phyloP scores from a whole-genome alignment of 208 protist species.

The Strigomonas culicis region DNA sequence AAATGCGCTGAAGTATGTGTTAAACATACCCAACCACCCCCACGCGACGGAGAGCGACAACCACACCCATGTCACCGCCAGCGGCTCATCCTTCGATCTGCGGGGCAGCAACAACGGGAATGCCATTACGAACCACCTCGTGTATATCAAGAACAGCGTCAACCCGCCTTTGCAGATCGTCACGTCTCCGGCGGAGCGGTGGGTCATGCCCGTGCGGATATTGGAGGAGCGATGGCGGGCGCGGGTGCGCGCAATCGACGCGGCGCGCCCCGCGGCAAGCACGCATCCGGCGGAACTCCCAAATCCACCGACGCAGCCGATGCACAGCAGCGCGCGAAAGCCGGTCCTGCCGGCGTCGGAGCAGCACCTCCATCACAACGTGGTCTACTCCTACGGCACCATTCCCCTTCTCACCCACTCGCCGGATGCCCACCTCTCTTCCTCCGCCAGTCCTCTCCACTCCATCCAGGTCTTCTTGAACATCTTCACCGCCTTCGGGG shows the following conservation, averaged over 20 bases:
- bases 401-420: too few relatives aligned
- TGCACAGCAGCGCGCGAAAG: too few relatives aligned
- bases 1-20: not conserved
- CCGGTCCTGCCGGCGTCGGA: not conserved
- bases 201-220: not conserved
- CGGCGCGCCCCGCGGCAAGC: too few relatives aligned
- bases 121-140: not conserved
- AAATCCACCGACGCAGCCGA: too few relatives aligned
- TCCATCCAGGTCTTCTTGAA: constrained; percentile 35
- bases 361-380: not conserved
- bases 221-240: not conserved
- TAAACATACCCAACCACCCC: too few relatives aligned
- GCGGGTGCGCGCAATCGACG: not conserved
- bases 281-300: too few relatives aligned
- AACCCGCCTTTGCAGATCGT: not conserved
- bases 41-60: constrained; percentile 1
- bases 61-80: too few relatives aligned
- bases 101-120: constrained; percentile 3
- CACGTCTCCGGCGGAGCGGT: not conserved
- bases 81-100: too few relatives aligned
- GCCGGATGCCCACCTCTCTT: too few relatives aligned
- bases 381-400: constrained; percentile 36
- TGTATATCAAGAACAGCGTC: not conserved
- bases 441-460: constrained; percentile 28
- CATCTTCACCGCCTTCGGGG: constrained; percentile 34